phyloP scores from a whole-genome alignment of 768 basidiomycete genomes.

The Suillus ampliporus region DNA sequence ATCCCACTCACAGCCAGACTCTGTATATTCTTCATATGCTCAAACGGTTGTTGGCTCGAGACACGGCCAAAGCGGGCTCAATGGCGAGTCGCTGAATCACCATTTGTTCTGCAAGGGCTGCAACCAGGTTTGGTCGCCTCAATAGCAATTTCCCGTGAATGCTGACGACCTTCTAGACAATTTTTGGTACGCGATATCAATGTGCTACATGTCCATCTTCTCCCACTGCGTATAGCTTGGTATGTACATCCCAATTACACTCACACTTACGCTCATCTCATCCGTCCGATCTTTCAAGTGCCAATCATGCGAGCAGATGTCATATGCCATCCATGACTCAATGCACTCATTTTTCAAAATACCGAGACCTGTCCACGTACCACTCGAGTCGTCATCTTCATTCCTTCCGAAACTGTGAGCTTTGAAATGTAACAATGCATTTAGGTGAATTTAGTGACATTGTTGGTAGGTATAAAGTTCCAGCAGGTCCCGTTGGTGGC shows the following conservation, averaged over 20 bases:
- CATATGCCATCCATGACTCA: constrained; percentile 82
- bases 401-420: constrained; percentile 73
- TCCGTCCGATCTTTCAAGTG: constrained; percentile 57
- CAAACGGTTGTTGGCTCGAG: constrained; percentile 68
- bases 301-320: constrained; percentile 74
- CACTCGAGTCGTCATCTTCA: constrained; percentile 57
- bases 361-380: constrained; percentile 73
- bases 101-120: constrained; percentile 66
- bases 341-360: constrained; percentile 90
- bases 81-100: constrained; percentile 53
- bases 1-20: constrained; percentile 56
- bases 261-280: background rate
- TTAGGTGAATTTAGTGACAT: constrained; percentile 16
- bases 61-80: constrained; percentile 37
- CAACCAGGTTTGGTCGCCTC: constrained; percentile 49
- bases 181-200: constrained; percentile 83
- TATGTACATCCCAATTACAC: constrained; percentile 35
- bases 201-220: constrained; percentile 88
- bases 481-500: constrained; percentile 60
- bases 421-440: constrained; percentile 3
- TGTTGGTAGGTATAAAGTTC: constrained; percentile 60
- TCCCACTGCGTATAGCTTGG: constrained; percentile 74
- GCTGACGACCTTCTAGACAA: constrained; percentile 51
- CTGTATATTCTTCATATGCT: constrained; percentile 67
- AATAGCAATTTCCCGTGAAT: background rate